Evolutionary conservation across 2,329 filamentous ascomycete genomes (phyloP), one percentile per base, ranked within the genome.

Genomic region (Aphanocladium album): DNA sequence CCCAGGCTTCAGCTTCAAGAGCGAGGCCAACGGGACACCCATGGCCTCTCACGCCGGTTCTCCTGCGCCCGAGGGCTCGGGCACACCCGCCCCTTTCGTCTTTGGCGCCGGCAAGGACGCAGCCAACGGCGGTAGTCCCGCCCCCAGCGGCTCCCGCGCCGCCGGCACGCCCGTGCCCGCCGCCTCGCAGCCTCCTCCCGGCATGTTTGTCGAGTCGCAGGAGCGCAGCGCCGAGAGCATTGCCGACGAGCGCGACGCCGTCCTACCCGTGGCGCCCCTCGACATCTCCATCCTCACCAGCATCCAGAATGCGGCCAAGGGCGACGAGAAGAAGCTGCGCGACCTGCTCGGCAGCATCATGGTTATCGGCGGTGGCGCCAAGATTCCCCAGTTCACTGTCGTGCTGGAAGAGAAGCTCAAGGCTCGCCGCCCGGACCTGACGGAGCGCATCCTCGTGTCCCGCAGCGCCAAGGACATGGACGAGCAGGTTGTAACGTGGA

Each of bases 401-500:
- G 91, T 90, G 64, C 81, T 99, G 2, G 95, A 99, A 75, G 89
- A 93, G 69, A 84, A 86, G 67, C 81, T 98, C 55, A 87, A 91
- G 68, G 81, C 83, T 63, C 80, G 88, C 54, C 76, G 84, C 47
- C 84, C 84, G 4, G 85, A 88, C 65, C 74, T 88, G 49, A 74
- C 75, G 21, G 86, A 88, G 35, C 79, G 80, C 62, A 85, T 88
- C 63, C 74, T 87, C 25, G 85, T 88, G 57, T 86, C 84, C 63
- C 79, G 82, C 63, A 95, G 81, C 81, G 95, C 95, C 0, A 82
- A 93, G 68, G 95, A 99, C 68, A 89, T 99, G 78, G 95, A 99
- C 75, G 91, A 95, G 62, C 92, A 97, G 75, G 93, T 98, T n/a
- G 89, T 98, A 57, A 88, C 89, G 9, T 99, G 95, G 95, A 99